Evolutionary conservation across 2,329 filamentous ascomycete genomes (phyloP).

Genomic region (Dactylonectria macrodidyma): DNA sequence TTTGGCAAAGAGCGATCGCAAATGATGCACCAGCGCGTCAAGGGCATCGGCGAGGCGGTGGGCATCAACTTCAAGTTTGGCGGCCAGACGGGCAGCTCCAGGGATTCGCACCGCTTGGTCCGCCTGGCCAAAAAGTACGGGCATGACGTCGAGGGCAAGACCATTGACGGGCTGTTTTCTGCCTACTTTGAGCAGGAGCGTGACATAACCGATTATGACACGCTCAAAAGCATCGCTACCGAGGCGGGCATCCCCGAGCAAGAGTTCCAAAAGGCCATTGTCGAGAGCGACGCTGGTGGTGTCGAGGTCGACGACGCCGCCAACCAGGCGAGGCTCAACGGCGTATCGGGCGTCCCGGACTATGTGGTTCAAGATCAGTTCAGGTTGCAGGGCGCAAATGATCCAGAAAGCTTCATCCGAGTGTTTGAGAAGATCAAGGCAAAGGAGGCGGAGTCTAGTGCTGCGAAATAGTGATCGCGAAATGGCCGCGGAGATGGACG

Average conservation of each 20-base stretch:
- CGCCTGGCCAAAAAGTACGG: constrained; percentile 65
- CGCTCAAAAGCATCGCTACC: constrained; percentile 54
- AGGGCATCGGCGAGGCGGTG: constrained; percentile 49
- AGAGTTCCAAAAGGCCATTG: constrained; percentile 54
- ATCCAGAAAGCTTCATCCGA: constrained; percentile 74
- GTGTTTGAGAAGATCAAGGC: constrained; percentile 73
- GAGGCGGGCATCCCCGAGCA: constrained; percentile 63
- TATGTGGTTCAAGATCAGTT: constrained; percentile 79
- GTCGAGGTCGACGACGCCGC: constrained; percentile 52
- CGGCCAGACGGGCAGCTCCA: constrained; percentile 81
- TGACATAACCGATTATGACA: constrained; percentile 59
- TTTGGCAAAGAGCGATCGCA: constrained; percentile 77
- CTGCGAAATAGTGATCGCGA: constrained; percentile 2
- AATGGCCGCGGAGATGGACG: no score
- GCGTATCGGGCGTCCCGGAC: constrained; percentile 78
- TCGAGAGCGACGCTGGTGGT: constrained; percentile 65
- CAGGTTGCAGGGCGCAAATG: constrained; percentile 79
- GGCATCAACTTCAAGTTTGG: constrained; percentile 69
- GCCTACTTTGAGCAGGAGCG: constrained; percentile 60
- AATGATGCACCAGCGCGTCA: constrained; percentile 50
- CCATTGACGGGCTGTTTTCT: constrained; percentile 62
- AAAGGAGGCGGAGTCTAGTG: constrained; percentile 36
- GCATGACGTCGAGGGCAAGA: constrained; percentile 68
- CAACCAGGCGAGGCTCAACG: constrained; percentile 45
- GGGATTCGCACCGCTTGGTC: constrained; percentile 80